These are phyloP conservation scores for Botrytis tulipae DNA, from an alignment of 2,329 filamentous ascomycete genomes.

Conservation along the genomic window DNA sequence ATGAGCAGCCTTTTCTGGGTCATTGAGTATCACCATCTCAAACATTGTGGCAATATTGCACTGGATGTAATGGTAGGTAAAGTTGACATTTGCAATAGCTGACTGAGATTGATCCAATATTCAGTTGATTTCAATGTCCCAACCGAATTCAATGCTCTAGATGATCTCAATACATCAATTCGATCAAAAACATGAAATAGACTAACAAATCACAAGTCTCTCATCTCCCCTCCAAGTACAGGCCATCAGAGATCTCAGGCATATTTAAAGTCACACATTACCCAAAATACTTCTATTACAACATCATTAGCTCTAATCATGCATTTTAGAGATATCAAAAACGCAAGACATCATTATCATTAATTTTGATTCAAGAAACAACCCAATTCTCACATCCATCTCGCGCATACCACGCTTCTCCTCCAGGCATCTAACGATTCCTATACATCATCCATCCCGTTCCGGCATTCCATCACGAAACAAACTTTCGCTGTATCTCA, in stretches of 20 bases:
- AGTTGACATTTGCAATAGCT: background rate
- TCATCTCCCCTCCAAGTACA: background rate
- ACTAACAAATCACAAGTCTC: background rate
- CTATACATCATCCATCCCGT: background rate
- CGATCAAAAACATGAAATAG: background rate
- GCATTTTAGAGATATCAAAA: background rate
- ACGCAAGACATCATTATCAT: background rate
- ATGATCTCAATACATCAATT: background rate
- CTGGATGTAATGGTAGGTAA: background rate
- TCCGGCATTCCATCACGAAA: background rate
- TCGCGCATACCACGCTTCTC: background rate
- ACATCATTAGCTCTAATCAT: too few relatives aligned
- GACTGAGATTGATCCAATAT: background rate
- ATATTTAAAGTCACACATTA: background rate
- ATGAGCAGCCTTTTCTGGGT: too few relatives aligned
- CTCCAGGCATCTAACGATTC: background rate
- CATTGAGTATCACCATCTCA: background rate
- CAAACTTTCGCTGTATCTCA: background rate
- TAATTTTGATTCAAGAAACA: background rate
- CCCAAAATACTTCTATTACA: background rate
- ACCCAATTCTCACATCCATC: background rate
- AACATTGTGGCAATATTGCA: background rate
- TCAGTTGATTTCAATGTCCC: background rate
- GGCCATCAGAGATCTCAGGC: background rate
- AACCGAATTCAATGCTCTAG: background rate